phyloP scores from a whole-genome alignment of 169 alveolate species.

The Plasmodium sp. region DNA sequence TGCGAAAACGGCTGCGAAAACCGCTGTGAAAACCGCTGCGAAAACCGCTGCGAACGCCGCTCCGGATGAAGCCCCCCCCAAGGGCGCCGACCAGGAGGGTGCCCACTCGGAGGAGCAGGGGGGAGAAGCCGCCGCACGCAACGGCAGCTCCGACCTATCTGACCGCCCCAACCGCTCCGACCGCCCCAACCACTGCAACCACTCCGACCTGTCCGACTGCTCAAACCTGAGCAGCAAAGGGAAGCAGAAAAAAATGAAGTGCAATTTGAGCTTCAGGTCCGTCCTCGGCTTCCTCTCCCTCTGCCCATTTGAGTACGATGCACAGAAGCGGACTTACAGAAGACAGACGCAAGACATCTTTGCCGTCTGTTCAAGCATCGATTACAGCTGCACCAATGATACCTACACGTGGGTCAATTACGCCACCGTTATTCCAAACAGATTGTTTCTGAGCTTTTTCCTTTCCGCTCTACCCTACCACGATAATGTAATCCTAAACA shows the following conservation, averaged over 20 bases:
- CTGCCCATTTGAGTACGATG: slow-evolving; percentile 31
- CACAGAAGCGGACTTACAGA: background rate
- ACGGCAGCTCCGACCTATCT: no score
- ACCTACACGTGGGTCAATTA: slow-evolving; percentile 54
- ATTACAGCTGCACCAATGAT: slow-evolving; percentile 26
- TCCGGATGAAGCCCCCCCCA: background rate
- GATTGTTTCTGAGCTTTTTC: slow-evolving; percentile 10
- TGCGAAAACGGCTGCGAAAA: no score
- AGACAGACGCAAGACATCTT: slow-evolving; percentile 9
- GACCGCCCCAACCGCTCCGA: background rate
- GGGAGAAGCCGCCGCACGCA: background rate
- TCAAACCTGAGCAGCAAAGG: background rate
- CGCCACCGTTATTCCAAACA: slow-evolving; percentile 25
- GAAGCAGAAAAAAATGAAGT: slow-evolving; percentile 31
- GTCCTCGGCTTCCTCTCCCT: slow-evolving; percentile 41
- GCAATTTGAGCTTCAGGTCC: slow-evolving; percentile 36
- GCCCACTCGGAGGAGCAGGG: background rate
- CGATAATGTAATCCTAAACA: slow-evolving; percentile 33
- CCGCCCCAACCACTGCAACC: background rate
- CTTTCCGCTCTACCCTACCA: slow-evolving; percentile 26
- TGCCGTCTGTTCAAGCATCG: slow-evolving; percentile 64
- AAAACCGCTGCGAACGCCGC: no score
- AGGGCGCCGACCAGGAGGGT: background rate
- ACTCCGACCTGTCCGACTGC: background rate
- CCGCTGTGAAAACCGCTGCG: no score